These are phyloP conservation scores for Saturnispora sekii DNA, from an alignment of 805 yeast species.

Conservation along the genomic window DNA sequence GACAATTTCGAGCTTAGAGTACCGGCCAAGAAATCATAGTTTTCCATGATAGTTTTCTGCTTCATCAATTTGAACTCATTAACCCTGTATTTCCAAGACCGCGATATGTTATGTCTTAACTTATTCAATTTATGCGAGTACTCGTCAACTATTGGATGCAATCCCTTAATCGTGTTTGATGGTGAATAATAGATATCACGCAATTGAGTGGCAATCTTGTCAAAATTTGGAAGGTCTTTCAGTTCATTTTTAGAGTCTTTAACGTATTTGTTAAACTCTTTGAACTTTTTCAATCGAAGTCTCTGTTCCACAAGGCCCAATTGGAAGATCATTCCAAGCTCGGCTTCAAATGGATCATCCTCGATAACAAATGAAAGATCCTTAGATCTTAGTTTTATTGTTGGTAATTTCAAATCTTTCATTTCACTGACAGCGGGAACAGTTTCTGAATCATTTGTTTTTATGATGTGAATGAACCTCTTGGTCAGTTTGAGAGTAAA, in stretches of 20 bases:
- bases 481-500: slow-evolving; percentile 56
- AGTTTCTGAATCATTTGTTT: slow-evolving; percentile 29
- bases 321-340: slow-evolving; percentile 46
- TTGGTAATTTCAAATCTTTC: slow-evolving; percentile 30
- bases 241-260: not conserved
- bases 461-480: slow-evolving; percentile 47
- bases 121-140: slow-evolving; percentile 14
- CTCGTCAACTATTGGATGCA: slow-evolving; percentile 5
- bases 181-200: not conserved
- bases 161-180: not conserved
- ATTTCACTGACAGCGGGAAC: slow-evolving; percentile 30
- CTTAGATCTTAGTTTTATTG: slow-evolving; percentile 32
- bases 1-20: slow-evolving; percentile 20
- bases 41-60: slow-evolving; percentile 31
- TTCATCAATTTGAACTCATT: slow-evolving; percentile 35
- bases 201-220: slow-evolving; percentile 1
- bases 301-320: slow-evolving; percentile 51
- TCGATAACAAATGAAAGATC: slow-evolving; percentile 41
- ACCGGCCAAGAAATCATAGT: slow-evolving; percentile 35
- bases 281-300: slow-evolving; percentile 34
- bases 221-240: not conserved
- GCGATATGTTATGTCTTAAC: slow-evolving; percentile 28
- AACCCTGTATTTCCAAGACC: slow-evolving; percentile 63
- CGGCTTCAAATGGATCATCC: slow-evolving; percentile 58
- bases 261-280: slow-evolving; percentile 13